Evolutionary conservation across 1,139 yeast genomes (phyloP).

Genomic region (Taphrina communis): DNA sequence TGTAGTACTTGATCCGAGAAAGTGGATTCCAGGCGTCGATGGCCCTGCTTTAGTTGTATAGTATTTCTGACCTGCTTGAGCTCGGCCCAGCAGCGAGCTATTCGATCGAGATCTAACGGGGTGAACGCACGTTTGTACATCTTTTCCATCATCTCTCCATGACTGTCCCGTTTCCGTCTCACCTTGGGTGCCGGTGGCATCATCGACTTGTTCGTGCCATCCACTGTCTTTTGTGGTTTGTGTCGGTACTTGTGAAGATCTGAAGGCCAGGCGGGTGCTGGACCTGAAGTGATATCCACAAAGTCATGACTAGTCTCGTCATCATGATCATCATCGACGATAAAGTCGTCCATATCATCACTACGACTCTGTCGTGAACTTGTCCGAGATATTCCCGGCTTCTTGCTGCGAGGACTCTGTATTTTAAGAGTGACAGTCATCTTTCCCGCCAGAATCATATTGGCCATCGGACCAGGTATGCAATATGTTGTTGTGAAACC

Average conservation of each 20-base stretch:
- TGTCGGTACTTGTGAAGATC: slow-evolving; percentile 20
- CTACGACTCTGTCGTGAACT: slow-evolving; percentile 17
- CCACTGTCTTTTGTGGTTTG: not conserved
- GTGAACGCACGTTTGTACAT: slow-evolving; percentile 17
- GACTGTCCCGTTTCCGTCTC: slow-evolving; percentile 21
- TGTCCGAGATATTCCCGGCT: slow-evolving; percentile 13
- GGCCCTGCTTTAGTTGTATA: slow-evolving; percentile 26
- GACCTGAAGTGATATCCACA: slow-evolving; percentile 1
- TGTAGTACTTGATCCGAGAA: slow-evolving; percentile 40
- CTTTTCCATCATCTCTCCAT: slow-evolving; percentile 16
- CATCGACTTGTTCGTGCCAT: not conserved
- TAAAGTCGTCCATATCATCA: slow-evolving; percentile 14
- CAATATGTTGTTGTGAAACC: slow-evolving; percentile 84
- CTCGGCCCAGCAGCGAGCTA: slow-evolving; percentile 34
- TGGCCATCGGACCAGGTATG: slow-evolving; percentile 33
- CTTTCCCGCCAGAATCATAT: slow-evolving; percentile 15
- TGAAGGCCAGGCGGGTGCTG: slow-evolving; percentile 12
- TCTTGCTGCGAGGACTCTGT: slow-evolving; percentile 29
- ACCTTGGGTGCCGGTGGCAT: slow-evolving; percentile 5
- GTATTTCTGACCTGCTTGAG: slow-evolving; percentile 26
- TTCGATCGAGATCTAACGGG: slow-evolving; percentile 36
- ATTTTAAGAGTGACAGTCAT: slow-evolving; percentile 33
- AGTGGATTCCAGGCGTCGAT: slow-evolving; percentile 20
- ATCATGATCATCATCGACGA: slow-evolving; percentile 21
- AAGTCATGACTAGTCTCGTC: not conserved